phyloP scores from a whole-genome alignment of 257 asterid genomes.

The Ilex asprella region DNA sequence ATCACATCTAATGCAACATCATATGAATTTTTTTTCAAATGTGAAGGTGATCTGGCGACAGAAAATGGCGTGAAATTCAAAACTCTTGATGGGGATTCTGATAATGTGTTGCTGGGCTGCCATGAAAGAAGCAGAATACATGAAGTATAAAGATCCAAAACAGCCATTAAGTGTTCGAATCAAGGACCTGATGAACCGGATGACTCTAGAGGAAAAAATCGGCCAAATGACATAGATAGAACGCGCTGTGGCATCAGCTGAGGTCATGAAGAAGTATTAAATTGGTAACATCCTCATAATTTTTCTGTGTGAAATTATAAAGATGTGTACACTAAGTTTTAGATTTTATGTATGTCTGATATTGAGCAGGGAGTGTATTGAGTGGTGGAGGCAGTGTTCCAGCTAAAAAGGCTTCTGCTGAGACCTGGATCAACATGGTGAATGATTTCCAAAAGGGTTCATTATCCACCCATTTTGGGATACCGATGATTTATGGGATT shows the following conservation, averaged over 20 bases:
- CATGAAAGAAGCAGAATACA: constrained; percentile 42
- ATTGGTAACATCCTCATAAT: constrained; percentile 27
- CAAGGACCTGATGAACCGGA: constrained; percentile 36
- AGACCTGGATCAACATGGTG: constrained; percentile 62
- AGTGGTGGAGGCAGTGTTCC: constrained; percentile 77
- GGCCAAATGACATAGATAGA: constrained; percentile 72
- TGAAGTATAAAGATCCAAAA: constrained; percentile 50
- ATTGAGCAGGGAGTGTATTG: constrained; percentile 51
- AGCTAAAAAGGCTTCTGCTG: constrained; percentile 36
- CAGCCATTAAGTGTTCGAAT: constrained; percentile 31
- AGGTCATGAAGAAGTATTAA: constrained; percentile 41
- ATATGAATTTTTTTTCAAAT: too few species aligned
- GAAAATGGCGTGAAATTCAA: constrained; percentile 31
- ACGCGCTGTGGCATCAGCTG: constrained; percentile 38
- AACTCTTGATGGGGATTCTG: constrained; percentile 22
- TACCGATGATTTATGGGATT: constrained; percentile 63
- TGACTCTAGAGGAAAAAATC: constrained; percentile 56
- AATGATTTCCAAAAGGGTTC: constrained; percentile 57
- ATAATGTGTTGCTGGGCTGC: constrained; percentile 29
- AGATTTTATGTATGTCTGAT: neutral
- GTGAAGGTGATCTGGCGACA: neutral
- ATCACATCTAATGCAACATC: too few species aligned
- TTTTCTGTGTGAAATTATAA: neutral
- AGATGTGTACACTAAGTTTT: neutral
- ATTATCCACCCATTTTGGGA: constrained; percentile 51